Evolutionary conservation across 148 eudicot species (phyloP).

Genomic region (Selenicereus undatus): DNA sequence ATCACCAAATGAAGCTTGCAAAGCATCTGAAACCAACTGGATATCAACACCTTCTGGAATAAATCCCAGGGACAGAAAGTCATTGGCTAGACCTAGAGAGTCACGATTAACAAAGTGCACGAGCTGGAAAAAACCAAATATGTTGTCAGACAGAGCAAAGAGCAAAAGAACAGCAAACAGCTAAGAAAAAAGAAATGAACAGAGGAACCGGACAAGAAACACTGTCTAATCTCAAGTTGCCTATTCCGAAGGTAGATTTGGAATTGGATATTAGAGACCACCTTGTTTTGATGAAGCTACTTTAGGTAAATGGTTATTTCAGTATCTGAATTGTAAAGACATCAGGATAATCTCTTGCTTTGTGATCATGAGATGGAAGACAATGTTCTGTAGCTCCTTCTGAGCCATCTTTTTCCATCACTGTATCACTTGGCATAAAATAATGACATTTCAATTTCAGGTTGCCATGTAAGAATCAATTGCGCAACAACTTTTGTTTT

Average conservation of each 20-base stretch:
- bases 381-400: neutral
- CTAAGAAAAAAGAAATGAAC: neutral
- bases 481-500: neutral
- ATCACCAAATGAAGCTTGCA: constrained; percentile 81
- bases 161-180: neutral
- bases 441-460: neutral
- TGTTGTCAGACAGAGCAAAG: constrained; percentile 2
- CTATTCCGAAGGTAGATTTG: neutral
- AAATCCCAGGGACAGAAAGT: constrained; percentile 90
- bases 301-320: neutral
- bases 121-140: constrained; percentile 50
- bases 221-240: neutral
- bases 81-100: constrained; percentile 91
- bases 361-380: neutral
- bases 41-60: constrained; percentile 80
- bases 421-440: neutral
- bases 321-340: neutral
- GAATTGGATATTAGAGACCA: neutral
- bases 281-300: neutral
- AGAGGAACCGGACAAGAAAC: neutral
- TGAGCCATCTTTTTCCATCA: neutral
- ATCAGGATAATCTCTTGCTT: neutral
- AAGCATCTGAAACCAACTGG: constrained; percentile 75
- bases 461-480: neutral
- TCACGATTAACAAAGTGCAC: constrained; percentile 99